Evolutionary conservation across 2,329 filamentous ascomycete genomes (phyloP).

Genomic region (Lasiodiplodia citricola): DNA sequence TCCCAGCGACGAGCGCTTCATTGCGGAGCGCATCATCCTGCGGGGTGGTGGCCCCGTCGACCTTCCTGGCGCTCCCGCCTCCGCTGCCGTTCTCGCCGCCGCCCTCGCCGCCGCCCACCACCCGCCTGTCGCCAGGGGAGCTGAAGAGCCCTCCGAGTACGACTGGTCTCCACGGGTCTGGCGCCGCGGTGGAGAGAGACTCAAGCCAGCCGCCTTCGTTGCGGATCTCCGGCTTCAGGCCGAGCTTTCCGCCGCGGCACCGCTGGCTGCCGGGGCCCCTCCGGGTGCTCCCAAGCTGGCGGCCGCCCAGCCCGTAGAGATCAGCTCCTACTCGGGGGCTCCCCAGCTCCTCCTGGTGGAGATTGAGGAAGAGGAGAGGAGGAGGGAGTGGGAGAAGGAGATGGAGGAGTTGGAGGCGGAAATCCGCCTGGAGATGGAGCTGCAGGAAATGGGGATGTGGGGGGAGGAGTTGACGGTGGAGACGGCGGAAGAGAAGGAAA

Average conservation of each 20-base stretch:
- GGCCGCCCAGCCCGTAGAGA: conserved; percentile 1
- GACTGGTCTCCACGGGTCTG: conserved; percentile 20
- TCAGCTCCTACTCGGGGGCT: conserved; percentile 6
- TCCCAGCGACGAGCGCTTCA: conserved; percentile 6
- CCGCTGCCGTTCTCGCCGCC: neutral
- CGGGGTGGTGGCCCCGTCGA: conserved; percentile 13
- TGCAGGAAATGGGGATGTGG: conserved; percentile 7
- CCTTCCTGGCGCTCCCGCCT: neutral
- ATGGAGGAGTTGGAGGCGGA: conserved; percentile 11
- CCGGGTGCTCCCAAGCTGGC: conserved; percentile 11
- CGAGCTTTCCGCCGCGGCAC: neutral
- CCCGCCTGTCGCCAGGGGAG: neutral
- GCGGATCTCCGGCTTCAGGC: conserved; percentile 7
- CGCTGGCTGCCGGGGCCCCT: neutral
- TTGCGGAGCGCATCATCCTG: conserved; percentile 16
- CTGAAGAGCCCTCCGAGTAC: conserved; percentile 1
- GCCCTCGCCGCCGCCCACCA: neutral
- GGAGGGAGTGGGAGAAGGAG: conserved; percentile 11
- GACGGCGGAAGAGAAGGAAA: conserved; percentile 7
- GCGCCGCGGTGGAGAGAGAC: neutral
- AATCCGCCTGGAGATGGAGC: conserved; percentile 17
- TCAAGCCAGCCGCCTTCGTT: neutral
- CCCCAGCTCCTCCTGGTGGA: neutral
- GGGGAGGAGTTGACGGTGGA: neutral
- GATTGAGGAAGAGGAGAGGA: conserved; percentile 4